Conservation (phyloP, 2,329 filamentous ascomycete genomes). For the Pestalotiopsis sp. region DNA sequence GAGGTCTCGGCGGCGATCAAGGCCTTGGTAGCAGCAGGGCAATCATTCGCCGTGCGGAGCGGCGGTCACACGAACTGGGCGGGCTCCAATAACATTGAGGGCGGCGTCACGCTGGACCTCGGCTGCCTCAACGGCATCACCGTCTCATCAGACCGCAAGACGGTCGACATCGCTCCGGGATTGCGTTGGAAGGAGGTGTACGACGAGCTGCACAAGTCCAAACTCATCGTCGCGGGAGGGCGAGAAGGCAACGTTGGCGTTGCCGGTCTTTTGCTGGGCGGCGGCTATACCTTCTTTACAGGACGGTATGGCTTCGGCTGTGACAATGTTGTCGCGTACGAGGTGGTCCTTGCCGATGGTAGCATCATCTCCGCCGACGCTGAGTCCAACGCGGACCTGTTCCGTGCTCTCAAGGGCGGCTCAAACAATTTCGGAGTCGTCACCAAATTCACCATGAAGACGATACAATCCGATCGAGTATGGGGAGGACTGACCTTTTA, state of each 20-base stretch:
- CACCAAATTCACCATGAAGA: slow-evolving; percentile 28
- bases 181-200: slow-evolving; percentile 6
- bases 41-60: slow-evolving; percentile 1
- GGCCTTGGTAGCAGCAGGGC: neutral
- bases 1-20: slow-evolving; percentile 3
- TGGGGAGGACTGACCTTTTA: slow-evolving; percentile 27
- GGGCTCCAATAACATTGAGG: slow-evolving; percentile 10
- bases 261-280: slow-evolving; percentile 19
- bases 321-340: slow-evolving; percentile 11
- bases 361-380: slow-evolving; percentile 1
- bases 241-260: slow-evolving; percentile 19
- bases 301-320: slow-evolving; percentile 11
- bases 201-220: neutral
- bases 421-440: slow-evolving; percentile 35
- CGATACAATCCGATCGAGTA: slow-evolving; percentile 19
- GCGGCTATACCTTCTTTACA: slow-evolving; percentile 19
- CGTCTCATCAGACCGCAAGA: neutral
- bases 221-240: slow-evolving; percentile 1
- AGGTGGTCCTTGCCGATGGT: slow-evolving; percentile 8
- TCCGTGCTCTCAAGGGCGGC: slow-evolving; percentile 45
- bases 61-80: slow-evolving; percentile 12
- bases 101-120: slow-evolving; percentile 6
- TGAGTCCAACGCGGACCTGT: slow-evolving; percentile 35
- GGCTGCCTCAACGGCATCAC: neutral
- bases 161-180: neutral